Evolutionary conservation across 2,329 filamentous ascomycete genomes (phyloP).

Genomic region (Ophiostoma sp.): DNA sequence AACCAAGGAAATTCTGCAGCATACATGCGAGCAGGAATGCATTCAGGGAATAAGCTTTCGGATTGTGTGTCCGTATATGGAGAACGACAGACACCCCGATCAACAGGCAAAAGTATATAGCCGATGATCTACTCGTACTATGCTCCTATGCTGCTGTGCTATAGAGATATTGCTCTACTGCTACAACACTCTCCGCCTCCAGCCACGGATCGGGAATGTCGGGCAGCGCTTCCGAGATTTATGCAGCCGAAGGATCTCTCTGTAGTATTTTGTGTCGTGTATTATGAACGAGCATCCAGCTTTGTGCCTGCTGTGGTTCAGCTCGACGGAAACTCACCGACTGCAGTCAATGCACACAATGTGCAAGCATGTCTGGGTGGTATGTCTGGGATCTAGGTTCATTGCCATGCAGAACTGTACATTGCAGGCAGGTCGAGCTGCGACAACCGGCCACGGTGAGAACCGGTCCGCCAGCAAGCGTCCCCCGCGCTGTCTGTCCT

Average conservation of each 20-base stretch:
- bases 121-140: background rate
- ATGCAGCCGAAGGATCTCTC: background rate
- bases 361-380: background rate
- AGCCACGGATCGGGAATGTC: background rate
- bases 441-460: background rate
- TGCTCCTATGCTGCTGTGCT: background rate
- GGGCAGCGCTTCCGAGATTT: constrained; percentile 3
- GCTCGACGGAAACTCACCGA: background rate
- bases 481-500: background rate
- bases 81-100: background rate
- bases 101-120: constrained; percentile 6
- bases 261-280: background rate
- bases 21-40: background rate
- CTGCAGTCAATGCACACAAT: background rate
- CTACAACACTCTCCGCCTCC: background rate
- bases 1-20: background rate
- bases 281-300: background rate
- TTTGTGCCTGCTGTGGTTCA: background rate
- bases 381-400: background rate
- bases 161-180: background rate
- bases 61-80: background rate
- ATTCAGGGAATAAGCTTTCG: background rate
- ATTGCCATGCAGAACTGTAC: background rate
- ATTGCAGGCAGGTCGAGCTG: background rate
- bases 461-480: background rate